phyloP scores from a whole-genome alignment of 208 protist species.

The Leishmania major region DNA sequence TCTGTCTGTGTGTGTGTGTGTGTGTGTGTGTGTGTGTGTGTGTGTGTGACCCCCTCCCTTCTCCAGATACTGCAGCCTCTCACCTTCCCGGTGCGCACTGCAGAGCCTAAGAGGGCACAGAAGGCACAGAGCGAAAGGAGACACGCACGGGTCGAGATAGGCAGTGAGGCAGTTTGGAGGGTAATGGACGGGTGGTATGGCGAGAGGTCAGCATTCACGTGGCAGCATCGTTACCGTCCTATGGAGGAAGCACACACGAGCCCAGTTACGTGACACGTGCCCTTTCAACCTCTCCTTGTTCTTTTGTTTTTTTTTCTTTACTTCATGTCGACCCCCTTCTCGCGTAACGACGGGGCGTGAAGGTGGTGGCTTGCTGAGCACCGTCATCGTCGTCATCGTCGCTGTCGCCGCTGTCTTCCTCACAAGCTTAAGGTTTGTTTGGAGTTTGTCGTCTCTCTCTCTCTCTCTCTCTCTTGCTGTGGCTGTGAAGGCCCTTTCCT shows the following conservation, averaged over 20 bases:
- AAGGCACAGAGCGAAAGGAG: not conserved
- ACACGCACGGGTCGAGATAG: not conserved
- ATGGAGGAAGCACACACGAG: not conserved
- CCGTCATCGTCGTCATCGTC: not conserved
- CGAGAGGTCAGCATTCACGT: not conserved
- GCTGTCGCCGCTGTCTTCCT: not conserved
- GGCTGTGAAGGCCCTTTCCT: not conserved
- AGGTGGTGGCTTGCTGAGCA: not conserved
- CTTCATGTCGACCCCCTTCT: not conserved
- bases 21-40: not conserved
- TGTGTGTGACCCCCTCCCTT: not conserved
- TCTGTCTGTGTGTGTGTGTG: not conserved
- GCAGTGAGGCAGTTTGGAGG: not conserved
- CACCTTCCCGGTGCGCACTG: not conserved
- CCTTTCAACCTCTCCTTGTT: not conserved
- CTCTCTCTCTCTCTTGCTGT: slow-evolving; percentile 6
- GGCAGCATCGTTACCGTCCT: not conserved
- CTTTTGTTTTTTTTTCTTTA: not conserved
- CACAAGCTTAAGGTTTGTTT: not conserved
- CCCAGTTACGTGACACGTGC: not conserved
- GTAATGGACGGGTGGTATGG: no score
- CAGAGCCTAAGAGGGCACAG: not conserved
- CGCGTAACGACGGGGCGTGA: not conserved
- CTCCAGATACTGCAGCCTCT: no score
- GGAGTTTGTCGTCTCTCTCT: slow-evolving; percentile 1